phyloP scores from a whole-genome alignment of 2,329 filamentous ascomycete species.

The Alternaria brassicicola region DNA sequence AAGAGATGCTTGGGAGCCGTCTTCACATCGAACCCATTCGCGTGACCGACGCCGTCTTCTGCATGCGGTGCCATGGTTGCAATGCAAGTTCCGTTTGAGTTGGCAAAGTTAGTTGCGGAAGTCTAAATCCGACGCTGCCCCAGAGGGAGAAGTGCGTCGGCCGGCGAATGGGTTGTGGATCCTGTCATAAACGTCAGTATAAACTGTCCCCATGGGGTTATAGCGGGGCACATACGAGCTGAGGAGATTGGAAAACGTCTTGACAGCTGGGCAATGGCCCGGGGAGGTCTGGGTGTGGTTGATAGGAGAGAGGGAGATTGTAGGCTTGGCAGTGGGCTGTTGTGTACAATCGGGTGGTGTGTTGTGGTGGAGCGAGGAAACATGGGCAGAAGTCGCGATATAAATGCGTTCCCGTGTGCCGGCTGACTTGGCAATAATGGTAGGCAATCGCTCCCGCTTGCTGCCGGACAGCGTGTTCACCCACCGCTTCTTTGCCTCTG shows the following conservation, averaged over 20 bases:
- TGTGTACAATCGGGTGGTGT: conserved; percentile 9
- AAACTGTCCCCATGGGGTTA: conserved; percentile 4
- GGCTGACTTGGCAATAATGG: conserved; percentile 30
- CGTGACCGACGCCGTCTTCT: conserved; percentile 64
- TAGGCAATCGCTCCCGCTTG: conserved; percentile 27
- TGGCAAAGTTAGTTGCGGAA: conserved; percentile 45
- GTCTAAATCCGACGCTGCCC: conserved; percentile 72
- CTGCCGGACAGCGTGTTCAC: conserved; percentile 34
- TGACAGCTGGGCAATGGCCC: conserved; percentile 68
- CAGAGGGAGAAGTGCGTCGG: conserved; percentile 89
- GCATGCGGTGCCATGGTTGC: conserved; percentile 91
- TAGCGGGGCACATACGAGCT: conserved; percentile 76
- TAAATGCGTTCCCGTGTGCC: conserved; percentile 27
- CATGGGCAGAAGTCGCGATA: conserved; percentile 16
- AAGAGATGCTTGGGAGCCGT: conserved; percentile 68
- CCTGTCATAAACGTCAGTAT: conserved; percentile 58
- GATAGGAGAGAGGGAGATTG: conserved; percentile 15
- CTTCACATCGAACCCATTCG: conserved; percentile 58
- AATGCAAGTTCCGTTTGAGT: conserved; percentile 31
- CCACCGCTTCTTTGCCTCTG: conserved; percentile 41
- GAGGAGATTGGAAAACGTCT: conserved; percentile 98
- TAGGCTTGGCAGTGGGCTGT: conserved; percentile 13
- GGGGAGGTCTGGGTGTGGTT: conserved; percentile 29
- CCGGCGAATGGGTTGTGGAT: conserved; percentile 95
- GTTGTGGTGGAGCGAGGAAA: conserved; percentile 15